Evolutionary conservation across 306 rosid species (phyloP).

Genomic region (Senna siamea): DNA sequence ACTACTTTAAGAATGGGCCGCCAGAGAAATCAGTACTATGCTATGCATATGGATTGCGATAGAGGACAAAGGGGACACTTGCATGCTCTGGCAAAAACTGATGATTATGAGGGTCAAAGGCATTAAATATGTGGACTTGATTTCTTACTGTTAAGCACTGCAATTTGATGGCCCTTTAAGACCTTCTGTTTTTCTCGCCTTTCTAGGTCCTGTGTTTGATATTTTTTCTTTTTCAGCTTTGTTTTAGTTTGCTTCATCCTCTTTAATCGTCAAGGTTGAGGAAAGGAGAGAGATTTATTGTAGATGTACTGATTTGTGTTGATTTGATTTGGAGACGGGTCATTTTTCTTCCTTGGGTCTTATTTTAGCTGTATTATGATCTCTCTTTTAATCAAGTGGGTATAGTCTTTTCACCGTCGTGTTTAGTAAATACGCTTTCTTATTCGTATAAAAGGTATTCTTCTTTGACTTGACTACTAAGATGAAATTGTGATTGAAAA

Average conservation of each 20-base stretch:
- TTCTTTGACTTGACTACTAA: too few species aligned
- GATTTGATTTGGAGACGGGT: too few species aligned
- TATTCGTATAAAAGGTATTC: conserved; percentile 32
- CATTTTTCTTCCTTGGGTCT: conserved; percentile 19
- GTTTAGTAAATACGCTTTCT: conserved; percentile 45
- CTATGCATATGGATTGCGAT: too few species aligned
- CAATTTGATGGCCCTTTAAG: conserved; percentile 33
- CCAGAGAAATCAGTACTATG: conserved; percentile 97
- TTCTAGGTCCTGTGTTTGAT: neutral
- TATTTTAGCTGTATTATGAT: conserved; percentile 16
- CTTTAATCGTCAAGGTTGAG: neutral
- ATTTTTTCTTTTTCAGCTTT: neutral
- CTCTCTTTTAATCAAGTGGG: conserved; percentile 8
- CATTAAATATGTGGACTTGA: too few species aligned
- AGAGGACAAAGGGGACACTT: too few species aligned
- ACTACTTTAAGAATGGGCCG: conserved; percentile 98
- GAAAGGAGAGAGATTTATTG: neutral
- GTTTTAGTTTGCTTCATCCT: neutral
- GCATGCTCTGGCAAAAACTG: conserved; percentile 83
- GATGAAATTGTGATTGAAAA: too few species aligned
- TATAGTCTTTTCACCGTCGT: conserved; percentile 42
- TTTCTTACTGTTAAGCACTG: too few species aligned
- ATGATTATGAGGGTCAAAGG: conserved; percentile 72
- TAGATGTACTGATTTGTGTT: neutral
- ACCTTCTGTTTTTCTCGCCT: conserved; percentile 9